Base-by-base conservation (phyloP, 768 basidiomycete genomes). In the Leccinum fibrillosum region DNA sequence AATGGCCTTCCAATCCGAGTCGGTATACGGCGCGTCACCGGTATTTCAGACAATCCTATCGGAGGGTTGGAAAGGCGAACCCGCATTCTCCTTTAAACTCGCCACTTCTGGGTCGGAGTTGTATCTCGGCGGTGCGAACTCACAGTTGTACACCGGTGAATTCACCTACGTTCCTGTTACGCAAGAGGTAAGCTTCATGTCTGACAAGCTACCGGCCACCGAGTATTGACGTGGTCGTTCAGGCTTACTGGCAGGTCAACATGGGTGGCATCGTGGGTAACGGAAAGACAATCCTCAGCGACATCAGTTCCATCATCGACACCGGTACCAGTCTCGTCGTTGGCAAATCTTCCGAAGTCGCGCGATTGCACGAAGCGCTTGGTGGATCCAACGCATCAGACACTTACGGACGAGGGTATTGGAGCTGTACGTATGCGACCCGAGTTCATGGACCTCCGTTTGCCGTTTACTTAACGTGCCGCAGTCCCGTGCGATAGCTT, bases 101-200 rank as follows among this genome's bases (percentile, higher is more conserved):
- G 66, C 80, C 11, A n/a, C 63, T 10, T 54, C 63, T 13, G 76
- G 75, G 4, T 72, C 77, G 3, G 80, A 82, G 68, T 71, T 86
- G 12, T 78, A 74, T 64, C 62, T 87, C 19, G 84, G 84, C 37
- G 85, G 84, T 49, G 69, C 71, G 11, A 75, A 87, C 66, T 49
- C 58, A 2, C 58, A 62, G 1, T 67, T 77, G 56, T 83, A 79
- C 69, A 77, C 72, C 4, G 82, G 83, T 6, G 53, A 53, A 5
- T 74, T 86, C 69, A 73, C 73, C 8, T 77, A 74, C 19, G 15
- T 49, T 15, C 39, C 52, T 48, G 59, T 64, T 1, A 63, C 55
- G 1, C 8, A 53, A 2, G 0, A 53, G 7, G 66, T 65, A 30
- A 57, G 61, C 15, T 8, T 17, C 15, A 5, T 32, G 30, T 32